A percentile compares a stretch with the other conserved stretches of the same genome.
These are phyloP conservation scores for Salix arbutifolia DNA, from an alignment of 345 rosid genomes.

Conservation along the genomic window DNA sequence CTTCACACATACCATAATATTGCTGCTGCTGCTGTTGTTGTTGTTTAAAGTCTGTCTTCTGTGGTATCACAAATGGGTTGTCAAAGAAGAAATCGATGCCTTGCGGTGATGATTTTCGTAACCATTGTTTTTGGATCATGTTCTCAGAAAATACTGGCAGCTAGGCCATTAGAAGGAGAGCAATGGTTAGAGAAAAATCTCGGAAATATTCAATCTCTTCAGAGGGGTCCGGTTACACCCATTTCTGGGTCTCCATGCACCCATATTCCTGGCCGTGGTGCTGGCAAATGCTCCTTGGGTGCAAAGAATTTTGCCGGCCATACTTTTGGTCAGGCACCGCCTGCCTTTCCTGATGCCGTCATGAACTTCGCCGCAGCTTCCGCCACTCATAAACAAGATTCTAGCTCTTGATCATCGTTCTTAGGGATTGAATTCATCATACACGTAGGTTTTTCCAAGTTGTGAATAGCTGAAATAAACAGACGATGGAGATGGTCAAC, in stretches of 20 bases:
- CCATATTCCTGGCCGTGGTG: constrained; percentile 19
- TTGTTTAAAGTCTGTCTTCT: neutral
- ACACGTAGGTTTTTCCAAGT: neutral
- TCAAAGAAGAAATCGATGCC: neutral
- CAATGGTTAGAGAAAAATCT: neutral
- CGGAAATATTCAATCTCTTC: constrained; percentile 26
- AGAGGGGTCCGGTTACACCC: constrained; percentile 35
- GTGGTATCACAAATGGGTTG: constrained; percentile 4
- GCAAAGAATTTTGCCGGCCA: constrained; percentile 24
- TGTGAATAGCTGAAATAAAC: neutral
- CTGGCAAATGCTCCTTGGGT: constrained; percentile 30
- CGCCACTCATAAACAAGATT: neutral
- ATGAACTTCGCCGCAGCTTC: neutral
- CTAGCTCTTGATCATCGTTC: constrained; percentile 2
- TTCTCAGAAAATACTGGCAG: constrained; percentile 11
- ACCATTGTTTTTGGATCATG: constrained; percentile 2
- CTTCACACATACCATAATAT: neutral
- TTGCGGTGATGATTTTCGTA: neutral
- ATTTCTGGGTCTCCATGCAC: constrained; percentile 33
- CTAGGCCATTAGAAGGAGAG: constrained; percentile 27
- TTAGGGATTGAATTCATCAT: neutral
- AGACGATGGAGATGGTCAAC: neutral
- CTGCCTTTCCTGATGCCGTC: constrained; percentile 13
- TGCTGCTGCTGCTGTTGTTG: neutral
- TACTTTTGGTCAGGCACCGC: neutral